Evolutionary conservation across 306 rosid genomes (phyloP).

Genomic region (Gleditsia sinensis): DNA sequence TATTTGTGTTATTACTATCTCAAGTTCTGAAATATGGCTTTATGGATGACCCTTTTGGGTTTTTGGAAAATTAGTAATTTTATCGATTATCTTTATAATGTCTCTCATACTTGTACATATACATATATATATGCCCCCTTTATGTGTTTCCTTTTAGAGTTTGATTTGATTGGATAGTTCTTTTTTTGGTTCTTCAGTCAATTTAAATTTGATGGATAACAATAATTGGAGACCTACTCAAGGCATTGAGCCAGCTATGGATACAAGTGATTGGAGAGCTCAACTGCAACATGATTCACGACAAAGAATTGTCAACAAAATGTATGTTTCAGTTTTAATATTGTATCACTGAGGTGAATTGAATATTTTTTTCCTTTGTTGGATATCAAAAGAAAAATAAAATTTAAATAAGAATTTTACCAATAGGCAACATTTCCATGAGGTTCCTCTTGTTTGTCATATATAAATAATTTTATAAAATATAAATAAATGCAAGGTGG

Average conservation of each 20-base stretch:
- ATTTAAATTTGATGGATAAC: conserved; percentile 40
- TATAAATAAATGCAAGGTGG: background rate
- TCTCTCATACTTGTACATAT: no score
- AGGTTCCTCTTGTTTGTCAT: background rate
- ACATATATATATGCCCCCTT: background rate
- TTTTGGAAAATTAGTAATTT: background rate
- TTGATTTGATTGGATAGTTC: conserved; percentile 23
- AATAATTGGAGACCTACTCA: conserved; percentile 56
- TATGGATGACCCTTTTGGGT: conserved; percentile 14
- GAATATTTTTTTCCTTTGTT: background rate
- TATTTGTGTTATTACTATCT: conserved; percentile 23
- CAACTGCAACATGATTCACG: conserved; percentile 46
- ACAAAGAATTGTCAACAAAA: conserved; percentile 58
- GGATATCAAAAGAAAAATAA: background rate
- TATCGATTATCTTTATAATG: conserved; percentile 8
- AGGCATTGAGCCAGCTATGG: conserved; percentile 45
- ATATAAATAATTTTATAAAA: background rate
- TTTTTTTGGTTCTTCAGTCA: conserved; percentile 7
- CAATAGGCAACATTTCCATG: background rate
- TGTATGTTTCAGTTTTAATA: conserved; percentile 41
- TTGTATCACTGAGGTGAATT: conserved; percentile 5
- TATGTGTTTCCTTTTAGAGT: conserved; percentile 10
- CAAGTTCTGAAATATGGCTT: conserved; percentile 1
- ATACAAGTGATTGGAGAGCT: conserved; percentile 52
- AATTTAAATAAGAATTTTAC: background rate